Evolutionary conservation across 176 grass and related monocot species (phyloP), one percentile per base, ranked within the genome.

Genomic region (Elaeis guineensis): DNA sequence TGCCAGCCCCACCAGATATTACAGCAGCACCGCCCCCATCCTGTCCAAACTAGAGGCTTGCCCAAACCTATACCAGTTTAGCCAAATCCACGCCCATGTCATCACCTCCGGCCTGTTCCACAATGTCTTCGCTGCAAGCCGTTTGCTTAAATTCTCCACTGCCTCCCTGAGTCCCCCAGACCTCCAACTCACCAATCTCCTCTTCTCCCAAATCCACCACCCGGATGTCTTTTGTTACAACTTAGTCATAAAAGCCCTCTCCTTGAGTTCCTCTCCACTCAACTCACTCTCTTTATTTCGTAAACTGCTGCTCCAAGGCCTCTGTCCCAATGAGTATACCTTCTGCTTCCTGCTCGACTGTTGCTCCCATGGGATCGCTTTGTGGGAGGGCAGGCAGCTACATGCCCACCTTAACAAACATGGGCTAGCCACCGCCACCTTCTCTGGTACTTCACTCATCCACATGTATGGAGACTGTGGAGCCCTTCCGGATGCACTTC

Each of bases 131-230:
- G 56, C 69, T 6, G 57, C 50, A 32, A 72, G n/a, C 48, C 48
- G 58, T 17, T 22, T 52, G 58, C 16, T 72, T 16, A 62, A 62
- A 49, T 32, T 25, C 49, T 24, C 17, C 28, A 30, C 28, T 6
- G 49, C 57, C 16, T 30, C 20, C n/a, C 22, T 52, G 20, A 53
- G 25, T n/a, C 67, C 55, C 16, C 56, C 49, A n/a, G 49, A 53
- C 8, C 57, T 53, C 44, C 15, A 23, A 2, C 32, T 50, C 19
- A 8, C 24, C 61, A 2, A 25, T 12, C 35, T 44, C 35, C 49
- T 72, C 22, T 72, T 62, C 69, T 60, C 49, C 23, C 69, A 72
- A 29, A 61, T 72, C 21, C 57, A 61, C 2, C n/a, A 72, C 19
- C 24, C 14, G 2, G 69, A 72, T 51, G 57, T 18, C 5, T 72